A percentile compares a stretch with the other conserved stretches of the same genome.
phyloP scores from a whole-genome alignment of 1,139 yeast genomes.

The Blastobotrys illinoisensis region DNA sequence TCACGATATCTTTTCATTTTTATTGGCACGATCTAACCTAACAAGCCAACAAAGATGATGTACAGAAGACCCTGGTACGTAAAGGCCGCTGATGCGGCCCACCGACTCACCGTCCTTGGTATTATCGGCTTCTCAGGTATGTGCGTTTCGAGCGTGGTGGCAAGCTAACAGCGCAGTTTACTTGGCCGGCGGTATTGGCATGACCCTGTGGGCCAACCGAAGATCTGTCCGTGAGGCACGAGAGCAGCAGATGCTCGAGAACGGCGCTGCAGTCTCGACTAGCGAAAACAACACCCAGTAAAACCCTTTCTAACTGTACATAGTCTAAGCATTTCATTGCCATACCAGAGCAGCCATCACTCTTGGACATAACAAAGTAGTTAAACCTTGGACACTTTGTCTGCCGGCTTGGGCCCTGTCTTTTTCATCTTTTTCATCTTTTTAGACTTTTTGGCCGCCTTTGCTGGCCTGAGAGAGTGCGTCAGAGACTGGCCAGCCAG shows the following conservation, averaged over 20 bases:
- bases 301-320: conserved; percentile 1
- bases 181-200: conserved; percentile 55
- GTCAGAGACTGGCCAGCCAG: conserved; percentile 37
- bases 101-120: conserved; percentile 38
- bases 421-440: conserved; percentile 12
- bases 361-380: no score
- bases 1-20: neutral
- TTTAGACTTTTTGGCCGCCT: conserved; percentile 32
- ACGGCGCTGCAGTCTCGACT: neutral
- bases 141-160: conserved; percentile 13
- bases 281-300: neutral
- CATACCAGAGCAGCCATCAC: neutral
- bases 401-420: no score
- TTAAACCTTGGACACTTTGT: no score
- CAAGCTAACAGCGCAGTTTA: conserved; percentile 29
- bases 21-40: neutral
- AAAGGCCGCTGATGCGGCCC: conserved; percentile 62
- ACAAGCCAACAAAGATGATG: conserved; percentile 27
- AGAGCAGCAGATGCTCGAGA: conserved; percentile 1
- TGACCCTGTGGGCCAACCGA: conserved; percentile 53
- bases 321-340: neutral
- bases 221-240: conserved; percentile 15
- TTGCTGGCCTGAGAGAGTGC: conserved; percentile 45
- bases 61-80: conserved; percentile 62
- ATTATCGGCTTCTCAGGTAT: conserved; percentile 62